Evolutionary conservation across 73 alveolate species (phyloP), one percentile per base, ranked within the genome.

Genomic region (Symbiodinium natans): DNA sequence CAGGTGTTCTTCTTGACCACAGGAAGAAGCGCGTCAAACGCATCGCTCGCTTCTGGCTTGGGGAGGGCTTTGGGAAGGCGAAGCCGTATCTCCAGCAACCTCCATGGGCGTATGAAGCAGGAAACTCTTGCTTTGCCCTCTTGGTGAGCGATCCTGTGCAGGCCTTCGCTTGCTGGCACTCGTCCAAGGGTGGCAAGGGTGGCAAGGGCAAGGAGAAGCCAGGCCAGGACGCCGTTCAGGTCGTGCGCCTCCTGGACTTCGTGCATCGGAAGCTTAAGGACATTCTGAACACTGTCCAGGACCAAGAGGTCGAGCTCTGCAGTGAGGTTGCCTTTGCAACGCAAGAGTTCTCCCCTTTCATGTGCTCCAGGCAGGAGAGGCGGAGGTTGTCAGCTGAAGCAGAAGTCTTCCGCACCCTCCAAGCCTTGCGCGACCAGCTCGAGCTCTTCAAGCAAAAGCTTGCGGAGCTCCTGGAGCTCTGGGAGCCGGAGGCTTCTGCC

Each of bases 21-120:
- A 48, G 85, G 85, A 88, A 88, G 71, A 88, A 88, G 86, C 95
- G 95, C 34, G 43, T 88, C 41, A 88, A 88, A 39, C 95, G 95
- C 86, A 39, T 88, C 85, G 95, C 95, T 38, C 95, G 95, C 27
- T 88, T 88, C 39, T 88, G 95, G 95, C 86, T 88, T 39, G 95
- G 95, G 8, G 95, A 88, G 21, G 95, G 95, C 63, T 88, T 59
- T 39, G 86, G 27, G 59, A n/a, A 33, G 31, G 31, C 84, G 43
- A 88, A 88, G 86, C 95, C 95, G 11, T 71, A 59, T 39, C 77
- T 88, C 73, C 33, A 73, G 42, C 95, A 88, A 29, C 86, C 95
- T 15, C 46, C 34, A 27, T 54, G 86, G 95, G 95, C 85, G 31
- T 88, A 39, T 52, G 77, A 88, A 54, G 71, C 84, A 0, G 85